phyloP scores from a whole-genome alignment of 192 early-diverging fungal genomes.

The Podila epigama region DNA sequence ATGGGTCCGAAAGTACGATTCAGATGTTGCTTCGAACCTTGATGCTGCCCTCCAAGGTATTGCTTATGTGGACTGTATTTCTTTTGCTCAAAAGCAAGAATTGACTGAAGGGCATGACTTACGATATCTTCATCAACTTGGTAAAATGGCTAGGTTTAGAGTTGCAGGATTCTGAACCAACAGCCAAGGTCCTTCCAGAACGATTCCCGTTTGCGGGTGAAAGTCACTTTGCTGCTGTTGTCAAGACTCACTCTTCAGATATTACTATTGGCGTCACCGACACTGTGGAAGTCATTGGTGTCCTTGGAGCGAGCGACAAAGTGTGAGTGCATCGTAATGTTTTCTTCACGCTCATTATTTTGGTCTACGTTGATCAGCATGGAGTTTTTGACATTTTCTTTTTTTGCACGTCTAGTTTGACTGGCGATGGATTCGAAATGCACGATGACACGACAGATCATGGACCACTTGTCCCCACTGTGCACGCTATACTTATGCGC shows the following conservation, averaged over 20 bases:
- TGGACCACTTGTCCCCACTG: conserved; percentile 40
- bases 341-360: too few species aligned
- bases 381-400: background rate
- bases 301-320: conserved; percentile 47
- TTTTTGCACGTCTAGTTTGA: conserved; percentile 2
- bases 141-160: conserved; percentile 26
- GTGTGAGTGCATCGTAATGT: conserved; percentile 7
- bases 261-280: conserved; percentile 61
- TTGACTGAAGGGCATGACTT: too few species aligned
- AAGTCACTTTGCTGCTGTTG: conserved; percentile 64
- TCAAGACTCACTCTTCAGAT: conserved; percentile 69
- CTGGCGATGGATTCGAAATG: conserved; percentile 39
- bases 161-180: background rate
- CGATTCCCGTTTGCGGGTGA: conserved; percentile 69
- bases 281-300: conserved; percentile 72
- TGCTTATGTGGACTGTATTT: background rate
- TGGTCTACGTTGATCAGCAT: too few species aligned
- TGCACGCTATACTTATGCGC: conserved; percentile 61
- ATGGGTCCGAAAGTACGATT: conserved; percentile 61
- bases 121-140: too few species aligned
- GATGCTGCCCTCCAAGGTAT: conserved; percentile 15
- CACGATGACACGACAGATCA: conserved; percentile 28
- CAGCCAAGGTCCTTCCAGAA: conserved; percentile 23
- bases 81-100: too few species aligned
- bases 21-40: conserved; percentile 4